Conservation (phyloP, 2,329 filamentous ascomycete genomes). For the Fonsecaea pugnacius region DNA sequence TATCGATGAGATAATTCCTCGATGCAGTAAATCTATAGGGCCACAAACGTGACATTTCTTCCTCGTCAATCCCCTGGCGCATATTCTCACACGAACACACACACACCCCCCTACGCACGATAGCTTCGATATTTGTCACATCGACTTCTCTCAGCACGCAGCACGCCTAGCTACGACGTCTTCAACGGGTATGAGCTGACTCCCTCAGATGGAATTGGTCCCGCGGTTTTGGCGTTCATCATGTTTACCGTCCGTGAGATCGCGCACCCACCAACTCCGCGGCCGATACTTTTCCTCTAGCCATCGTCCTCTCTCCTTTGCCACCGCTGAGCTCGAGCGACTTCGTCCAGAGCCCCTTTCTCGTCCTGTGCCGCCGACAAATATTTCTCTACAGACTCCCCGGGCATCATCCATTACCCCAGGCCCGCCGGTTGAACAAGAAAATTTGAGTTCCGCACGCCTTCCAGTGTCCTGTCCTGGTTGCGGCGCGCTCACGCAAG, state of each 20-base stretch:
- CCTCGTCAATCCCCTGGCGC: too few species aligned
- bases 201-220: constrained; percentile 2
- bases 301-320: not conserved
- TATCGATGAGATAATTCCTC: not conserved
- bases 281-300: not conserved
- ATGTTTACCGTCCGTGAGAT: not conserved
- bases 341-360: not conserved
- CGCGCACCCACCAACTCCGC: not conserved
- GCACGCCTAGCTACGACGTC: not conserved
- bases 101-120: too few species aligned
- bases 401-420: not conserved
- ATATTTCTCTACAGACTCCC: not conserved
- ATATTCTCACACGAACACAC: not conserved
- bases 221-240: not conserved
- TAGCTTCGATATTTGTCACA: not conserved
- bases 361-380: constrained; percentile 1
- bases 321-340: constrained; percentile 3
- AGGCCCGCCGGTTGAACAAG: not conserved
- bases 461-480: constrained; percentile 64
- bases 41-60: too few species aligned
- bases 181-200: constrained; percentile 4
- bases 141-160: not conserved
- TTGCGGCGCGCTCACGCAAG: constrained; percentile 66
- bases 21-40: not conserved
- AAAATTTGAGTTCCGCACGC: not conserved